A percentile compares a stretch with the other conserved stretches of the same genome.
These are phyloP conservation scores for Cryphonectria radicalis DNA, from an alignment of 2,329 filamentous ascomycete genomes.

Conservation along the genomic window DNA sequence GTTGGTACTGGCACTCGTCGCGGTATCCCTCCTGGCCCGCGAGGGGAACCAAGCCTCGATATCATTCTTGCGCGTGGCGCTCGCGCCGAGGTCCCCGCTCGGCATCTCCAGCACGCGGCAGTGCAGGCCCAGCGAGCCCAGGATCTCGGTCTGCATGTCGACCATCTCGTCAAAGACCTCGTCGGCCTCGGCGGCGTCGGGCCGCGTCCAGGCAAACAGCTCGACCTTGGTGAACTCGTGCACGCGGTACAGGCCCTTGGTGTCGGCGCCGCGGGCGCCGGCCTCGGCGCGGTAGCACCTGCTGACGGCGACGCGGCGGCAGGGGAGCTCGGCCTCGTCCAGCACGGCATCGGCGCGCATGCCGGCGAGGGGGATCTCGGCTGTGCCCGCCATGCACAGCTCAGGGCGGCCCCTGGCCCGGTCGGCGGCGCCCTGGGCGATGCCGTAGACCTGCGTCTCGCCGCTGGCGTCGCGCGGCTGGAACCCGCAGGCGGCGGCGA, in stretches of 20 bases:
- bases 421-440: slow-evolving; percentile 70
- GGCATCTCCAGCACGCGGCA: slow-evolving; percentile 96
- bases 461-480: slow-evolving; percentile 88
- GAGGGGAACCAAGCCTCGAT: slow-evolving; percentile 96
- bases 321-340: slow-evolving; percentile 67
- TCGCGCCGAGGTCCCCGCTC: slow-evolving; percentile 82
- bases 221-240: slow-evolving; percentile 99
- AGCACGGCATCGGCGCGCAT: slow-evolving; percentile 81
- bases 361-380: slow-evolving; percentile 91
- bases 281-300: slow-evolving; percentile 97
- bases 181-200: slow-evolving; percentile 54
- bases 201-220: slow-evolving; percentile 88
- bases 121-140: slow-evolving; percentile 75
- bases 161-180: slow-evolving; percentile 83
- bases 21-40: slow-evolving; percentile 43
- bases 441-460: slow-evolving; percentile 88
- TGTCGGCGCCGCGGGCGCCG: slow-evolving; percentile 84
- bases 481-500: slow-evolving; percentile 90
- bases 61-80: slow-evolving; percentile 83
- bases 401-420: slow-evolving; percentile 65
- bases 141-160: slow-evolving; percentile 82
- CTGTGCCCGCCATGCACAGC: slow-evolving; percentile 81
- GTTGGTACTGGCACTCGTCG: slow-evolving; percentile 4
- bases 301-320: slow-evolving; percentile 81
- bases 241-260: slow-evolving; percentile 93